Evolutionary conservation across 768 basidiomycete genomes (phyloP), one percentile per base, ranked within the genome.

Genomic region (Rubroboletus satanas): DNA sequence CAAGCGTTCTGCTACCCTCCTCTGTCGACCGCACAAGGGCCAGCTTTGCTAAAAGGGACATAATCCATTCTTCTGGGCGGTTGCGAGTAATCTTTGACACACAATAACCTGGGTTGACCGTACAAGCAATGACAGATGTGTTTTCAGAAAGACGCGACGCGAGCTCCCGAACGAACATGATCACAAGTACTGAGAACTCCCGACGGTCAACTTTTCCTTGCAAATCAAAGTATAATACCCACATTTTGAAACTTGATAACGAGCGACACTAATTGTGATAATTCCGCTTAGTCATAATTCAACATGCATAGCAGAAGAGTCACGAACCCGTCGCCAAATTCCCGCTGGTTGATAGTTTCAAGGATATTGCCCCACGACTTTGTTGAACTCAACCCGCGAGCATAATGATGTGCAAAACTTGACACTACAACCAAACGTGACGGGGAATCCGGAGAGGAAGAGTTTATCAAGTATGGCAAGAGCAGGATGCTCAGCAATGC

Each of bases 111-210:
- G 75, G 74, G 49, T 70, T 57, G 32, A 68, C 62, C 33, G 60
- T 39, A 37, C 62, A 66, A 26, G 63, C 56, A 8, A 73, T 51
- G 11, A 76, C 32, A 5, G 68, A 41, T 3, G 57, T 55, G 5
- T 58, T 10, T 7, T 52, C 32, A 5, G 64, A 58, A 18, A 74
- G 68, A 43, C 68, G 68, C 1, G 56, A 60, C 1, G 60, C 60
- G 14, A 77, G 63, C 45, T 71, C 70, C n/a, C 68, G 70, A 28
- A 65, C 45, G 43, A 77, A 73, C 28, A 73, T 58, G n/a, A 74
- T 18, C 11, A 65, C 59, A 7, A 76, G 51, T 3, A 72, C 70
- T 75, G 32, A 28, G 37, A 21, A 31, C 5, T 7, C 33, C 9
- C 3, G 7, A 12, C 0, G 5, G 18, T 62, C 51, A 62, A 35